A percentile compares a stretch with the other conserved stretches of the same genome.
phyloP scores from a whole-genome alignment of 208 protist genomes.

The Leishmania major region DNA sequence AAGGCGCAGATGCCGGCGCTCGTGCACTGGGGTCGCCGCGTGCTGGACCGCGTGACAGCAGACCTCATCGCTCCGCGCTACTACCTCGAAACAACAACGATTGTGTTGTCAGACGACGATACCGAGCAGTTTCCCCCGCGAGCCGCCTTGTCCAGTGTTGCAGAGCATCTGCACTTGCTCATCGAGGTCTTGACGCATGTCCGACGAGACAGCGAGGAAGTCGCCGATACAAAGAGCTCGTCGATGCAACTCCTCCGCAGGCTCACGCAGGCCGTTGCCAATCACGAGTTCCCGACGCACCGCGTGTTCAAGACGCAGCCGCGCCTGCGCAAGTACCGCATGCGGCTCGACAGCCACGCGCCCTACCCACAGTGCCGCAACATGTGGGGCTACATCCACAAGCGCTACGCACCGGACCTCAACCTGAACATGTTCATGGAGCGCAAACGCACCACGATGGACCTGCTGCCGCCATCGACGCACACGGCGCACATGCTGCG shows the following conservation, averaged over 20 bases:
- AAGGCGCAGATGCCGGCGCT: conserved; percentile 16
- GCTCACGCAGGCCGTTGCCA: not conserved
- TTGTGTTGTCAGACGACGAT: no score
- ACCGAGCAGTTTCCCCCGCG: not conserved
- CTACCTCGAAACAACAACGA: conserved; percentile 2
- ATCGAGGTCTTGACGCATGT: no score
- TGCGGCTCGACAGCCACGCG: conserved; percentile 22
- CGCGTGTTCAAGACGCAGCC: conserved; percentile 5
- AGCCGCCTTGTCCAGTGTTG: no score
- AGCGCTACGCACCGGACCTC: conserved; percentile 20
- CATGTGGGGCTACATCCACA: conserved; percentile 28
- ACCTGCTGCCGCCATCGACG: conserved; percentile 21
- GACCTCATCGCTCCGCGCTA: conserved; percentile 18
- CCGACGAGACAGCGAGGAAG: no score
- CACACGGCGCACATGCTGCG: conserved; percentile 28
- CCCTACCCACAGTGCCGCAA: conserved; percentile 24
- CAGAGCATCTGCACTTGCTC: no score
- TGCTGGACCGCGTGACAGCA: conserved; percentile 16
- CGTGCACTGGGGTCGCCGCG: conserved; percentile 5
- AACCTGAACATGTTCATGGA: conserved; percentile 21
- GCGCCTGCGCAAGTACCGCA: conserved; percentile 24
- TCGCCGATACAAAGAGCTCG: not conserved
- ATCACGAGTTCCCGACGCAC: conserved; percentile 17
- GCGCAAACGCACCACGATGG: conserved; percentile 9
- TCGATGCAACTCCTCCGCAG: not conserved